Base-by-base conservation (phyloP, 768 basidiomycete species). In the Suillus subluteus region DNA sequence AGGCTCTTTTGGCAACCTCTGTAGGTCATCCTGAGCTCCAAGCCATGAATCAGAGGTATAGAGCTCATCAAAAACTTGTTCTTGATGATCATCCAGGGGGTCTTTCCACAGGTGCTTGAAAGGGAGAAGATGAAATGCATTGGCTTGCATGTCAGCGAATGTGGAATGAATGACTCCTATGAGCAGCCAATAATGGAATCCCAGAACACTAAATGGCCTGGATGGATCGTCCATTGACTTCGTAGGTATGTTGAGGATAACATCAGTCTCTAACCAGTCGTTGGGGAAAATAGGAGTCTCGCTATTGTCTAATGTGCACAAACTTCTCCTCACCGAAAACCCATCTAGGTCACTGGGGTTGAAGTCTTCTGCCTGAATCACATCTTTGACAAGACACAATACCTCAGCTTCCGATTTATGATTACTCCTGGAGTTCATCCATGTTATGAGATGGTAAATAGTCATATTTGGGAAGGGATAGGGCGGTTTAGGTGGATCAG, bases 91-190 rank as follows among this genome's bases (percentile, higher is more conserved):
- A 30, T 46, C 62, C 23, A 63, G 16, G 0, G 64, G 66, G 1
- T 54, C 26, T 11, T 62, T 50, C 68, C 70, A 71, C 13, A 65
- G 58, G 1, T 65, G 69, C n/a, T 70, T 72, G 71, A 73, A 76
- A 0, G 75, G 75, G 0, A 59, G 65, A 13, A 73, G 66, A 63
- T 77, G 73, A 43, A 77, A 73, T 13, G 23, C 16, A 32, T 67
- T 71, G 0, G 69, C 21, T 0, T 32, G 15, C 0, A 38, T 37
- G 2, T 72, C 66, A 0, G 62, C 5, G 18, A 73, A 69, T 4
- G 66, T 70, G 0, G 66, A 52, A 1, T 62, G 23, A 2, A 76
- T 66, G 0, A 72, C 67, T 0, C 58, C 64, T 2, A 68, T 52
- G 1, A 76, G 50, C 0, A 70, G 68, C 7, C 69, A 50, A 40